Percentiles rank a stretch among this genome's conserved stretches.
phyloP scores from a whole-genome alignment of 148 eudicot genomes.

The Spergularia bocconei region DNA sequence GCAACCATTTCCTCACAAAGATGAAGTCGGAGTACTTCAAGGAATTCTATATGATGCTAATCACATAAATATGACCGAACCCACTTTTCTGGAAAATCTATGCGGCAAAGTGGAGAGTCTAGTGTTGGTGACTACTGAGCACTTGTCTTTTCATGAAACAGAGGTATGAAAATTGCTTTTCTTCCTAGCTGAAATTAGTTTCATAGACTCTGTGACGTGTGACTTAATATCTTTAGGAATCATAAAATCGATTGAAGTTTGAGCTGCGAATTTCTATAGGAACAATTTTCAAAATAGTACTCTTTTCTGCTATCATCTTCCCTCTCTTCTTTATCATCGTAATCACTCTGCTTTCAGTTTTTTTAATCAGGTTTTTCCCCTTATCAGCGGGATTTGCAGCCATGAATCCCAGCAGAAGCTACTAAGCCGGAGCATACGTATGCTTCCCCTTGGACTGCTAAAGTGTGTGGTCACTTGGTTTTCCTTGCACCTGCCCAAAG shows the following conservation, averaged over 20 bases:
- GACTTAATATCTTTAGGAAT: too few species aligned
- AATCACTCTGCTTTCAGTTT: slow-evolving; percentile 10
- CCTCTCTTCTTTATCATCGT: not conserved
- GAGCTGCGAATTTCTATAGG: not conserved
- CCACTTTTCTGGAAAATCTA: slow-evolving; percentile 47
- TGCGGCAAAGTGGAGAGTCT: slow-evolving; percentile 50
- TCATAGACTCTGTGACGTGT: not conserved
- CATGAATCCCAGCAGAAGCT: slow-evolving; percentile 55
- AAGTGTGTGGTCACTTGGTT: slow-evolving; percentile 74
- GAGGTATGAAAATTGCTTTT: slow-evolving; percentile 45
- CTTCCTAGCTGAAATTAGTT: not conserved
- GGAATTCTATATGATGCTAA: slow-evolving; percentile 40
- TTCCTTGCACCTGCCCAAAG: slow-evolving; percentile 63
- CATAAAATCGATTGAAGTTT: not conserved
- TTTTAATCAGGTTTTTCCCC: slow-evolving; percentile 56
- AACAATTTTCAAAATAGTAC: not conserved
- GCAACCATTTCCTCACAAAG: slow-evolving; percentile 35
- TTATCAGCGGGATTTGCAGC: slow-evolving; percentile 49
- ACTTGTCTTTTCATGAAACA: slow-evolving; percentile 56
- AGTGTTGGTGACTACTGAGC: slow-evolving; percentile 36
- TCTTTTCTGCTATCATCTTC: not conserved
- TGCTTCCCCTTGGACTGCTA: slow-evolving; percentile 83
- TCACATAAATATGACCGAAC: slow-evolving; percentile 32
- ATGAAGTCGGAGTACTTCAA: slow-evolving; percentile 59
- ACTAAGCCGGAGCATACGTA: slow-evolving; percentile 47